Base-by-base conservation (phyloP, 2,329 filamentous ascomycete species). In the Stagonosporopsis vannaccii region DNA sequence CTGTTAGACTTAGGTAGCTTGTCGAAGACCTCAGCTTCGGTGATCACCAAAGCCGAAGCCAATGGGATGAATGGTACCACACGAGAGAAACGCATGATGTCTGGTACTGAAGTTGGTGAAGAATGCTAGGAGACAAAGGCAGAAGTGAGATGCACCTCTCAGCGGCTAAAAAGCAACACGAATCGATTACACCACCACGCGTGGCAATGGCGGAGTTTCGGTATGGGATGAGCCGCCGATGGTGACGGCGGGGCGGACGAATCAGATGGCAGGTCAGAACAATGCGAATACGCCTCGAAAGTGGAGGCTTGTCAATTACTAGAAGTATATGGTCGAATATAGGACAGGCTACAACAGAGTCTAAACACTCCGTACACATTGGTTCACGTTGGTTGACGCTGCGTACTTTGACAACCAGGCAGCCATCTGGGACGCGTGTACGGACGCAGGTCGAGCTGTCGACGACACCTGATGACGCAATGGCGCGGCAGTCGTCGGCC, bases 31-130 rank as follows among this genome's bases (percentile, higher is more conserved):
- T 81, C 67, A 60, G 82, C 77, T 43, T 83, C 77, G 15, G 83
- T 82, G 44, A 86, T 74, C 56, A 85, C 81, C 49, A 85, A 79
- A 23, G 83, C 83, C 48, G 81, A 75, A 59, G 78, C 74, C 45
- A 82, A 60, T 26, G 81, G 80, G 63, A 80, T 79, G 45, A 85
- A 73, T 53, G 82, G 79, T 58, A 85, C 67, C 40, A 84, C 62
- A 43, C 74, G 74, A 47, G 73, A 71, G 67, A 82, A 73, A 74
- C 79, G 83, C 82, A 84, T 85, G 40, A 58, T 77, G 62, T 44
- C 32, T 50, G 50, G 32, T 57, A 52, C 33, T 58, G 40, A 51
- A 33, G 46, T 40, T 42, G 48, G 43, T 44, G 48, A 35, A 44
- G 56, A 40, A 46, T 48, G 43, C 30, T 57, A 49, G 36, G 28